phyloP scores from a whole-genome alignment of 768 basidiomycete species.

The Hysterangium stoloniferum region DNA sequence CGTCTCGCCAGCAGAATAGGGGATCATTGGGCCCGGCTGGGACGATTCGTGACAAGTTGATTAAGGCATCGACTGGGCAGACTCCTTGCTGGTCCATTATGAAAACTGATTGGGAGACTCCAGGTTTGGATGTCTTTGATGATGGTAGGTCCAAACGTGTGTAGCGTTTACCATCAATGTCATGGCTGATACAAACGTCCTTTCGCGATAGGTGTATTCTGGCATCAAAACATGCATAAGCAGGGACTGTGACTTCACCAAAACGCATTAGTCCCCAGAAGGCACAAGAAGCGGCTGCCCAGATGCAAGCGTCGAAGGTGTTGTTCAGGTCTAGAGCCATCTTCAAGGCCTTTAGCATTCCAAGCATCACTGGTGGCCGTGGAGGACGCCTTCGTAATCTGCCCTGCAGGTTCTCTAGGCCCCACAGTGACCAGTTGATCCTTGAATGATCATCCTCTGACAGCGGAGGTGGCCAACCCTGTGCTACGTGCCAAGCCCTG shows the following conservation, averaged over 20 bases:
- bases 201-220: slow-evolving; percentile 20
- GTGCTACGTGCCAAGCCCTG: slow-evolving; percentile 31
- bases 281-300: slow-evolving; percentile 30
- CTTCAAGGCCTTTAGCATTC: slow-evolving; percentile 23
- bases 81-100: slow-evolving; percentile 18
- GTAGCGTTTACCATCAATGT: slow-evolving; percentile 23
- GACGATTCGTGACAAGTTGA: slow-evolving; percentile 22
- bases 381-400: slow-evolving; percentile 16
- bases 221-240: slow-evolving; percentile 17
- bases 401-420: slow-evolving; percentile 21
- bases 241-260: slow-evolving; percentile 27
- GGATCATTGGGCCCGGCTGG: slow-evolving; percentile 25
- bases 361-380: slow-evolving; percentile 27
- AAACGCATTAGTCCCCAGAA: slow-evolving; percentile 34
- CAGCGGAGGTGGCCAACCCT: slow-evolving; percentile 31
- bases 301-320: slow-evolving; percentile 34
- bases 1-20: slow-evolving; percentile 31
- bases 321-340: slow-evolving; percentile 17
- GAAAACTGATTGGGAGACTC: slow-evolving; percentile 26
- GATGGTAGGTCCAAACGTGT: slow-evolving; percentile 24
- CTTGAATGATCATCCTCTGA: slow-evolving; percentile 14
- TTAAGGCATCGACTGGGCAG: slow-evolving; percentile 26
- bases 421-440: slow-evolving; percentile 25
- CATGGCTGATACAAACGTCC: slow-evolving; percentile 17
- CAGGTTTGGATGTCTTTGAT: slow-evolving; percentile 30